Evolutionary conservation across 495 filamentous ascomycete species (phyloP).

Genomic region (Evernia prunastri): DNA sequence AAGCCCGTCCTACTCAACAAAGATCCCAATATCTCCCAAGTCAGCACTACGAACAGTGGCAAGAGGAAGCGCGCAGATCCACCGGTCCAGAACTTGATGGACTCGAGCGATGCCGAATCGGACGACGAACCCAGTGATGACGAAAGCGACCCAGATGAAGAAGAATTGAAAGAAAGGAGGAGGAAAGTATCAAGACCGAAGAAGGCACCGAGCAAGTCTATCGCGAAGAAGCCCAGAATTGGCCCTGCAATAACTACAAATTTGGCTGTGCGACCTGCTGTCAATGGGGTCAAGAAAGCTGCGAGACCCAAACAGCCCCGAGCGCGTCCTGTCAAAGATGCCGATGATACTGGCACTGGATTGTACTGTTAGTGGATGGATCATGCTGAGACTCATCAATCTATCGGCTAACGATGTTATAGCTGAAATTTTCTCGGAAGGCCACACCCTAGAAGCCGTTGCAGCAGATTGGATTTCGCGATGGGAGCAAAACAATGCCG

Average conservation of each 20-base stretch:
- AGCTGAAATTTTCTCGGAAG: constrained; percentile 79
- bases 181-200: constrained; percentile 50
- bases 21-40: constrained; percentile 32
- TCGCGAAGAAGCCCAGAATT: constrained; percentile 52
- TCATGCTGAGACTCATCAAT: constrained; percentile 20
- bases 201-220: constrained; percentile 50
- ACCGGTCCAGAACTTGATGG: constrained; percentile 31
- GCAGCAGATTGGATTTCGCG: constrained; percentile 70
- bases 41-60: constrained; percentile 32
- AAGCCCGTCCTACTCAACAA: constrained; percentile 61
- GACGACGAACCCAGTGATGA: constrained; percentile 47
- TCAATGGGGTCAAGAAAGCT: constrained; percentile 37
- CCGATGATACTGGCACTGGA: constrained; percentile 55
- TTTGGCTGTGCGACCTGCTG: constrained; percentile 44
- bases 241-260: constrained; percentile 50
- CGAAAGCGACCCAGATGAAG: constrained; percentile 56
- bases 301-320: constrained; percentile 48
- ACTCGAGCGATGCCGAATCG: constrained; percentile 41
- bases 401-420: constrained; percentile 11
- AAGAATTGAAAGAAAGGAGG: constrained; percentile 54
- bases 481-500: constrained; percentile 61
- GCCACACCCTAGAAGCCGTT: constrained; percentile 62
- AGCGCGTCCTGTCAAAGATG: constrained; percentile 56
- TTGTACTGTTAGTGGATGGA: constrained; percentile 60
- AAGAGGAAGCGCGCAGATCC: constrained; percentile 51